phyloP scores from a whole-genome alignment of 2,329 filamentous ascomycete genomes.

The Stachybotrys elegans region DNA sequence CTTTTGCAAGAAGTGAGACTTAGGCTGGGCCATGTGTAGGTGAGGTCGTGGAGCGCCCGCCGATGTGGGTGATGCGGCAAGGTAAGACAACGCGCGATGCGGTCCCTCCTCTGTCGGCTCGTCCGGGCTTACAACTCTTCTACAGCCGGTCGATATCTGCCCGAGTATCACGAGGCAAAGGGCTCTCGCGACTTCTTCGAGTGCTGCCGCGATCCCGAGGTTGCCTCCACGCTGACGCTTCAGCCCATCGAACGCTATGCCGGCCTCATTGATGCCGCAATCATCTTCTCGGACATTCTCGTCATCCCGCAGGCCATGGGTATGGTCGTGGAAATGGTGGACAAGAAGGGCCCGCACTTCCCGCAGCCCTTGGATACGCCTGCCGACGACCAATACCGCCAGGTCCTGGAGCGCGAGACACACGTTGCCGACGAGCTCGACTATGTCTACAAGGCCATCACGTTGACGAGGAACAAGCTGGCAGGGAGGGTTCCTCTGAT shows the following conservation, averaged over 20 bases:
- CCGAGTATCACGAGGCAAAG: slow-evolving; percentile 96
- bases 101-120: slow-evolving; percentile 5
- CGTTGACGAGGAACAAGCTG: slow-evolving; percentile 82
- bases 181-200: slow-evolving; percentile 91
- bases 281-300: slow-evolving; percentile 98
- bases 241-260: slow-evolving; percentile 91
- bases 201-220: slow-evolving; percentile 89
- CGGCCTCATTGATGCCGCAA: slow-evolving; percentile 89
- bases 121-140: slow-evolving; percentile 2
- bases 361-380: slow-evolving; percentile 77
- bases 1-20: slow-evolving; percentile 4
- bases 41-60: slow-evolving; percentile 84
- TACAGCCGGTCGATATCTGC: slow-evolving; percentile 91
- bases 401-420: slow-evolving; percentile 72
- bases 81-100: slow-evolving; percentile 47
- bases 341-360: slow-evolving; percentile 95
- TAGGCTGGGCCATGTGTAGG: too few relatives aligned
- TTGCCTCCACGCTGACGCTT: slow-evolving; percentile 87
- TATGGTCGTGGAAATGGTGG: slow-evolving; percentile 97
- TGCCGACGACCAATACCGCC: slow-evolving; percentile 74
- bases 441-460: slow-evolving; percentile 96
- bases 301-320: slow-evolving; percentile 97
- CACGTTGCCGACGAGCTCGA: slow-evolving; percentile 79
- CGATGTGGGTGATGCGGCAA: slow-evolving; percentile 99
- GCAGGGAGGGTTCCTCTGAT: slow-evolving; percentile 85